Evolutionary conservation across 2,329 filamentous ascomycete genomes (phyloP).

Genomic region (Penicillium sp.): DNA sequence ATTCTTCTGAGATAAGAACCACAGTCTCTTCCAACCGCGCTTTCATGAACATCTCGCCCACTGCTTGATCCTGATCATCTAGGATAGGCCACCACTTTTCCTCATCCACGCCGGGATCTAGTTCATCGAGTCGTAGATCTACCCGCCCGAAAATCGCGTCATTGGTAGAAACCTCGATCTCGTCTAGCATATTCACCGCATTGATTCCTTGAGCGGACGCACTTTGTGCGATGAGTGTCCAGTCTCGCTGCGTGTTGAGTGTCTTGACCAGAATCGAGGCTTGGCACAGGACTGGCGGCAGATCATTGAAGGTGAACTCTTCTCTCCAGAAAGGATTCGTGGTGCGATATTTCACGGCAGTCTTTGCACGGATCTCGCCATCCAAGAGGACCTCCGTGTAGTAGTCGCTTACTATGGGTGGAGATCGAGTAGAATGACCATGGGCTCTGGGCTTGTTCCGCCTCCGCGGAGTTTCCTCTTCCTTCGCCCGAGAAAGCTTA

Average conservation of each 20-base stretch:
- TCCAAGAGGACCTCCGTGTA: slow-evolving; percentile 51
- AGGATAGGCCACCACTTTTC: slow-evolving; percentile 86
- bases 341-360: slow-evolving; percentile 47
- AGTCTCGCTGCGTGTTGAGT: slow-evolving; percentile 49
- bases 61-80: slow-evolving; percentile 69
- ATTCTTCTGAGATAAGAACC: slow-evolving; percentile 81
- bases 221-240: slow-evolving; percentile 49
- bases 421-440: slow-evolving; percentile 25
- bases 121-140: slow-evolving; percentile 75
- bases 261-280: slow-evolving; percentile 48
- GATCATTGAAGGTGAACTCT: slow-evolving; percentile 48
- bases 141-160: slow-evolving; percentile 56
- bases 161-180: slow-evolving; percentile 48
- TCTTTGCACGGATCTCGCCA: slow-evolving; percentile 49
- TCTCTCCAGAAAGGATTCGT: slow-evolving; percentile 51
- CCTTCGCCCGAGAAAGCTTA: slow-evolving; percentile 47
- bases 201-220: slow-evolving; percentile 42
- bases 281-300: slow-evolving; percentile 49
- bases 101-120: slow-evolving; percentile 72
- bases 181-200: slow-evolving; percentile 42
- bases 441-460: slow-evolving; percentile 35
- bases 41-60: slow-evolving; percentile 82
- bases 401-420: slow-evolving; percentile 40
- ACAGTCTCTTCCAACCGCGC: slow-evolving; percentile 83
- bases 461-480: slow-evolving; percentile 32